Base-by-base conservation (phyloP, 1,284 basidiomycete genomes). In the Phlebopus sp. region DNA sequence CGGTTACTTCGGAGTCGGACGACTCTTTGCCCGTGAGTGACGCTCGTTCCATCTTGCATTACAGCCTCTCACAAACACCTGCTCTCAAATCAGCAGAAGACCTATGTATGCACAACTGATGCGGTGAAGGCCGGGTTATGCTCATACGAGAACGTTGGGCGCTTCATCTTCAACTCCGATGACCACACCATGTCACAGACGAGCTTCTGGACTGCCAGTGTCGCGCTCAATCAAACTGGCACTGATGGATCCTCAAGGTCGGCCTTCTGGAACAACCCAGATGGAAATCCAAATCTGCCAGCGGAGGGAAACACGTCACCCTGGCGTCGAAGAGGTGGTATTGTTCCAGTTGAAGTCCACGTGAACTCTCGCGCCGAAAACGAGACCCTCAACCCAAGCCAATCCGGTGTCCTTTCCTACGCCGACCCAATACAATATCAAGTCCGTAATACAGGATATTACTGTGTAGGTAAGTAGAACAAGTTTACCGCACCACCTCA, bases 361-460 rank as follows among this genome's bases (percentile, higher is more conserved):
- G 29, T 43, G 38, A 11, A 43, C 52, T 29, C 51, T 45, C 40
- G 64, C 56, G 51, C 70, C 69, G 54, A 63, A 61, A 43, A 58
- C 49, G 48, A 54, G 44, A 42, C 57, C 57, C 56, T 71, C 29
- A 78, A 78, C 54, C 70, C 75, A 17, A 79, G 75, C 56, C 75
- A 79, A 10, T 63, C 69, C 18, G 74, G 72, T 18, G 66, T 78
- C 8, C 65, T 82, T 27, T 55, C 63, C 40, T 91, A 90, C 59
- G 66, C 68, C 3, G 70, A 75, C 37, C 79, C 87, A 9, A 85
- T 89, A 52, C 79, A 84, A 39, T 97, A 97, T 66, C 67, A 76
- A 25, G 91, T 99, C n/a, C 74, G 75, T 18, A 86, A 87, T 66
- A 92, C 90, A 2, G 96, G 95, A 2, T 98, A 97, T 67, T 98